Base-by-base conservation (phyloP, 2,329 filamentous ascomycete genomes). In the Penicillium sp. region DNA sequence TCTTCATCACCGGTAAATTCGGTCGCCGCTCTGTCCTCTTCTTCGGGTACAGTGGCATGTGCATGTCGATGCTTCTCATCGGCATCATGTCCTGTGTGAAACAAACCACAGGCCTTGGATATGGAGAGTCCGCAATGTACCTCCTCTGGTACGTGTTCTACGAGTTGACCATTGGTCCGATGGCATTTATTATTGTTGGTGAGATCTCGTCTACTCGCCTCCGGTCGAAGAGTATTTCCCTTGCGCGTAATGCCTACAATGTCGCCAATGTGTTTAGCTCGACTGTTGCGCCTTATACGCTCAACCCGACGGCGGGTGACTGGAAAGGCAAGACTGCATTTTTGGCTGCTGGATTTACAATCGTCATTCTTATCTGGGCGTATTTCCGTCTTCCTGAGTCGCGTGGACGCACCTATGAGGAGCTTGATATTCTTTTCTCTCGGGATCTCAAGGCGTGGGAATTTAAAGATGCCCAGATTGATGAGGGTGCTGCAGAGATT, bases 191-290 rank as follows among this genome's bases (percentile, higher is more conserved):
- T 1, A 66, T 83, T 35, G 73, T 82, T 26, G 77, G 79, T 0
- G 81, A 83, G 62, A 72, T 82, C 3, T 80, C 79, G 0, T 81
- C 80, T 1, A 80, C 78, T 0, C 74, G 81, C 12, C 74, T 83
- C 37, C 79, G 80, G 56, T 74, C 77, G 41, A 82, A 82, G 71
- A 81, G 79, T 3, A 79, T 82, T 26, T 80, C 81, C 5, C 69
- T 83, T 35, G 79, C 79, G 3, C 74, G 80, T 18, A 73, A 72
- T 25, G 65, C 74, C 23, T 82, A 81, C 69, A 81, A 83, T 60
- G 68, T 81, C 6, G 63, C 68, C 18, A 75, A 75, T 51, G 78
- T 83, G 42, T 55, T 75, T 31, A 76, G 73, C 64, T 82, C 74
- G 7, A 56, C 67, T 50, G 55, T 68, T 33, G 64, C 66, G 3